Percentiles rank a stretch among this genome's conserved stretches.
Evolutionary conservation across 306 rosid species (phyloP).

Genomic region (Quercus mongolica): DNA sequence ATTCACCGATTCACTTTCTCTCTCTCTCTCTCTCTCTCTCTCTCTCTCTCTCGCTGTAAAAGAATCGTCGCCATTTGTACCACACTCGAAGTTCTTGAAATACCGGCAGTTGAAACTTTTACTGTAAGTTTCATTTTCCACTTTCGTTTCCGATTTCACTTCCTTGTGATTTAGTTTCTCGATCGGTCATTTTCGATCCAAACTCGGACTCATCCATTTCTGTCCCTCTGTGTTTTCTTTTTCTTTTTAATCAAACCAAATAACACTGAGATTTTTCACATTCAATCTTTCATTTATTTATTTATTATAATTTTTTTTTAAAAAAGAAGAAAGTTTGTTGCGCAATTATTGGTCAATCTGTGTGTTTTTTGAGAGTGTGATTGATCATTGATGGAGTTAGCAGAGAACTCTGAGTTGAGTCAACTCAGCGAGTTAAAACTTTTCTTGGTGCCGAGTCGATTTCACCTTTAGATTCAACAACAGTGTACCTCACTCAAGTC

Average conservation of each 20-base stretch:
- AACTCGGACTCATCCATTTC: constrained; percentile 16
- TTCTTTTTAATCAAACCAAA: background rate
- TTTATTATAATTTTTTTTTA: no score
- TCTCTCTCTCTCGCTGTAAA: constrained; percentile 11
- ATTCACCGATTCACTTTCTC: constrained; percentile 8
- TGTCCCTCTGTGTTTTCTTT: background rate
- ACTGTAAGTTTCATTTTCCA: constrained; percentile 41
- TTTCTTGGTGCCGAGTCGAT: constrained; percentile 6
- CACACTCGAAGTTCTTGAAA: constrained; percentile 15
- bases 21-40: no score
- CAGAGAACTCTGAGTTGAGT: background rate
- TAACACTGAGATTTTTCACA: background rate
- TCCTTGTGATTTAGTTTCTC: background rate
- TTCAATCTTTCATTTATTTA: constrained; percentile 1
- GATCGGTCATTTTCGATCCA: constrained; percentile 49
- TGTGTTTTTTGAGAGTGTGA: background rate
- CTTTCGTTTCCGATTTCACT: constrained; percentile 14
- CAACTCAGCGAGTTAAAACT: constrained; percentile 17
- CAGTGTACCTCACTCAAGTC: background rate
- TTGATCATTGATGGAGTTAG: background rate
- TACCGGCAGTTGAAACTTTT: constrained; percentile 34
- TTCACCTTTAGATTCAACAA: background rate
- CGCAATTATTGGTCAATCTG: constrained; percentile 5
- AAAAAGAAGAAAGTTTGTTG: no score
- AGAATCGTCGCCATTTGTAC: constrained; percentile 22